Evolutionary conservation across 768 basidiomycete genomes (phyloP).

Genomic region (Lentinus tigrinus): DNA sequence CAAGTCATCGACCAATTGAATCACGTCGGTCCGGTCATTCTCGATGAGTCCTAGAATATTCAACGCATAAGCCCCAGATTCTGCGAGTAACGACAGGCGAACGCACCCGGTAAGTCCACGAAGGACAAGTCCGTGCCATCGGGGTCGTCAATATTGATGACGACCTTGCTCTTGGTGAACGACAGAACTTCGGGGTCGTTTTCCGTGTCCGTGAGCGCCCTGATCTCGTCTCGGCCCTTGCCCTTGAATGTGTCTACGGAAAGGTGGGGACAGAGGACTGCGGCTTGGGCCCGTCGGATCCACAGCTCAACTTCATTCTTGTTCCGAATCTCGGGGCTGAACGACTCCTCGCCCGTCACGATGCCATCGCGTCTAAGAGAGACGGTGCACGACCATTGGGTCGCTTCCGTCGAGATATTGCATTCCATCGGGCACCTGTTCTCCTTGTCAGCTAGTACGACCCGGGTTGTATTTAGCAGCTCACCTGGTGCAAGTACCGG

Average conservation of each 20-base stretch:
- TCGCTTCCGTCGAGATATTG: conserved; percentile 7
- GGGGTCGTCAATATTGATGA: conserved; percentile 30
- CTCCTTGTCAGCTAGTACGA: too few species aligned
- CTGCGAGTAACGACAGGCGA: conserved; percentile 27
- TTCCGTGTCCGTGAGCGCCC: conserved; percentile 20
- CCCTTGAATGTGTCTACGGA: conserved; percentile 20
- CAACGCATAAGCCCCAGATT: conserved; percentile 3
- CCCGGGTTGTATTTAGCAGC: too few species aligned
- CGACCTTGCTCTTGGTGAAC: conserved; percentile 32
- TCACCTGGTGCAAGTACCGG: conserved; percentile 59
- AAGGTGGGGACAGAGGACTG: conserved; percentile 36
- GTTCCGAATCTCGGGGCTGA: conserved; percentile 34
- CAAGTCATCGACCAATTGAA: conserved; percentile 47
- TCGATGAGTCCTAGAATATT: conserved; percentile 52
- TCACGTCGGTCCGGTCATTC: conserved; percentile 41
- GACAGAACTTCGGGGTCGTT: conserved; percentile 10
- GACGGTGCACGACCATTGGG: conserved; percentile 29
- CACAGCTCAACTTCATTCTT: conserved; percentile 37
- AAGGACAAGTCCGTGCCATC: conserved; percentile 20
- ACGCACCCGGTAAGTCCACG: conserved; percentile 27
- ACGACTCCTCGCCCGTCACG: conserved; percentile 1
- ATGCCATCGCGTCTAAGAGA: conserved; percentile 21
- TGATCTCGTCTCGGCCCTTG: conserved; percentile 28
- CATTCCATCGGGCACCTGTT: conserved; percentile 23
- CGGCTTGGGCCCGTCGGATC: conserved; percentile 46